These are phyloP conservation scores for Penicillium fuscoglaucum DNA, from an alignment of 2,329 filamentous ascomycete species.

Conservation along the genomic window DNA sequence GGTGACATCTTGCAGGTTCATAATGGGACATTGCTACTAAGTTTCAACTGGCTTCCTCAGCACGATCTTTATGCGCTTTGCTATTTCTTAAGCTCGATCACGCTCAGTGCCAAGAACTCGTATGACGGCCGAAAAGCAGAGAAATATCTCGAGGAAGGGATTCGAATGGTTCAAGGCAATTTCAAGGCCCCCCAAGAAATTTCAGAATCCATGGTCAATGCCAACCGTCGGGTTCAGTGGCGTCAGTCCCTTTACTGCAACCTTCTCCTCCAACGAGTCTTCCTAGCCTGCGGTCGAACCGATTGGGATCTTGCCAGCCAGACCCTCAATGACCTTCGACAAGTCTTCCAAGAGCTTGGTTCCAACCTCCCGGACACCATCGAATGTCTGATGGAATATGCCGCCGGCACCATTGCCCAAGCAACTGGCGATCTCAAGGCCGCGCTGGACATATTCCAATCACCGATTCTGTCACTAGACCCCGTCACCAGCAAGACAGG, in stretches of 20 bases:
- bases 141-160: constrained; percentile 59
- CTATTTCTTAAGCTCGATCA: constrained; percentile 59
- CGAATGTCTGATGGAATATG: constrained; percentile 64
- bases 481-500: constrained; percentile 39
- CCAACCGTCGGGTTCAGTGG: constrained; percentile 63
- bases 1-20: constrained; percentile 46
- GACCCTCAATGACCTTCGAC: constrained; percentile 56
- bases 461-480: constrained; percentile 58
- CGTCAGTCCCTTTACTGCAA: constrained; percentile 66
- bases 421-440: constrained; percentile 70
- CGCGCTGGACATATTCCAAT: constrained; percentile 67
- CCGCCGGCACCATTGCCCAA: constrained; percentile 74
- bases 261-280: constrained; percentile 68
- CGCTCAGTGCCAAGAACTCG: constrained; percentile 57
- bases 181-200: constrained; percentile 44
- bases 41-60: constrained; percentile 61
- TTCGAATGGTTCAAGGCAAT: constrained; percentile 52
- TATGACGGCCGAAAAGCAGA: constrained; percentile 56
- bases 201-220: constrained; percentile 58
- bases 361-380: constrained; percentile 45
- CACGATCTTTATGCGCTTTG: constrained; percentile 61
- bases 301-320: constrained; percentile 67
- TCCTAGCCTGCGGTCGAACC: constrained; percentile 68
- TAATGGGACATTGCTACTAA: constrained; percentile 49
- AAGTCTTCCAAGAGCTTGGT: constrained; percentile 47